Base-by-base conservation (phyloP, 345 rosid species). In the Mallotus nudiflorus region DNA sequence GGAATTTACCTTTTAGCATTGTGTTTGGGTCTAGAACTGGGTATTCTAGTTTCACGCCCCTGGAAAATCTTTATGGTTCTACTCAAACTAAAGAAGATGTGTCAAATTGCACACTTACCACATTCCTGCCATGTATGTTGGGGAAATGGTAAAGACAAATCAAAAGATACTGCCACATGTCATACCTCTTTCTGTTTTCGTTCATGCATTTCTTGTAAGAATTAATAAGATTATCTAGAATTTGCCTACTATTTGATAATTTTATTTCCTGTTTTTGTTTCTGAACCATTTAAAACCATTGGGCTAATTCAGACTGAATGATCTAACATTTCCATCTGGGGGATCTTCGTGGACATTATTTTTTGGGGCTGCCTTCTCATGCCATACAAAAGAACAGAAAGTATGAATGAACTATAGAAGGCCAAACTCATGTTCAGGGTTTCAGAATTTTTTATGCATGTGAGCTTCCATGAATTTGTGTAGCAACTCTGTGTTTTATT, bases 41-140 rank as follows among this genome's bases (percentile, higher is more conserved):
- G n/a, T n/a, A 25, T 71, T 18, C 5, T 20, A 24, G 22, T 58
- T 60, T 33, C 40, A 0, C 39, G 29, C 25, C 19, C 16, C 25
- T 39, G 46, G 37, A 6, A 42, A 35, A 35, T 24, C 24, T 49
- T 29, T 49, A 1, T 42, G 57, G 19, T 25, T 48, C 11, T 59
- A 13, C 16, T 60, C 66, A 59, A 69, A 59, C 19, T 33, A 27
- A 42, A n/a, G 20, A 69, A 59, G 52, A 19, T 68, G 8, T 19
- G 14, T 67, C 45, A 54, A 48, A 12, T 67, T 53, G 2, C 27
- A 39, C 33, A 24, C 44, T 3, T 25, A 14, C 20, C 31, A 22
- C 4, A 16, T 67, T 37, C 18, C 27, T 50, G 27, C 58, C 45
- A 29, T 66, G 25, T 12, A 18, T 33, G n/a, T 29, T 29, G 42